Percentiles rank a stretch among this genome's conserved stretches.
Conservation (phyloP, 148 eudicot species). For the Vaccinium darrowii region DNA sequence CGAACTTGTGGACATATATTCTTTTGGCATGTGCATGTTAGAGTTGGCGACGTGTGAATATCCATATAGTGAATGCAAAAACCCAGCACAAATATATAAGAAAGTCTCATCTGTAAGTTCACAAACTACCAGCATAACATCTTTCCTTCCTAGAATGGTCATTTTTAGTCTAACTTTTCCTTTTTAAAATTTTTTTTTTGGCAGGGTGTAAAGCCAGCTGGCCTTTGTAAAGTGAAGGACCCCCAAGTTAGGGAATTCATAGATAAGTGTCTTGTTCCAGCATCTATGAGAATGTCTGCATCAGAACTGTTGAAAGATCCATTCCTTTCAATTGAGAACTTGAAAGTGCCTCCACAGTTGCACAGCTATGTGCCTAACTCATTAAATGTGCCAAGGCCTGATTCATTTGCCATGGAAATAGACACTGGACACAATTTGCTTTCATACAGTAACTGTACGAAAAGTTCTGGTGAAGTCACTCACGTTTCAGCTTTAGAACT, state of each 20-base stretch:
- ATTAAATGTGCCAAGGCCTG: conserved; percentile 21
- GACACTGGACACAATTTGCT: conserved; percentile 38
- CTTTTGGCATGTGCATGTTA: conserved; percentile 89
- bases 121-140: not conserved
- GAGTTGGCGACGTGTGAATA: conserved; percentile 81
- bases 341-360: conserved; percentile 21
- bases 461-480: conserved; percentile 36
- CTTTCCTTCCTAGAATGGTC: not conserved
- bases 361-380: conserved; percentile 21
- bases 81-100: conserved; percentile 69
- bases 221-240: conserved; percentile 41
- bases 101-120: conserved; percentile 72
- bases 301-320: conserved; percentile 52
- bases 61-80: conserved; percentile 77
- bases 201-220: conserved; percentile 67
- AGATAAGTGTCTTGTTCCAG: conserved; percentile 48
- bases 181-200: not conserved
- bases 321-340: conserved; percentile 38
- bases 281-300: conserved; percentile 45
- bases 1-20: conserved; percentile 80
- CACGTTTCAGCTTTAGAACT: conserved; percentile 35
- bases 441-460: conserved; percentile 26
- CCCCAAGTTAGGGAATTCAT: conserved; percentile 47
- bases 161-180: not conserved
- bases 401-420: conserved; percentile 49